Evolutionary conservation across 495 filamentous ascomycete species (phyloP), one percentile per base, ranked within the genome.

Genomic region (Bombardia bombarda): DNA sequence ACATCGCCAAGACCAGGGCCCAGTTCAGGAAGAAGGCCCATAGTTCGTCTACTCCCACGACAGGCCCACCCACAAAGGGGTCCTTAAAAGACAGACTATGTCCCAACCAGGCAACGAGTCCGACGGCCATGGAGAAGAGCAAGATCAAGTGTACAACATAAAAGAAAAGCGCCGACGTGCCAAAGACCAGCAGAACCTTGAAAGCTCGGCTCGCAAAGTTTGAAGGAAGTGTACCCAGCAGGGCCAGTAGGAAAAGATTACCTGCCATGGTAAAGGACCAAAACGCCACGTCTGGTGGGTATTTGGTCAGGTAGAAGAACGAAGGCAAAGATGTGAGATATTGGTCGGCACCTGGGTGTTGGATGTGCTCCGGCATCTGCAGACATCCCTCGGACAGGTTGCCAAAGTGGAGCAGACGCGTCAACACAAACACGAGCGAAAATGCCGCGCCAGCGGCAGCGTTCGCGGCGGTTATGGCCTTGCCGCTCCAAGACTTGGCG

Each of bases 241-340:
- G 13, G 3, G 56, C 60, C 8, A 65, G 47, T 12, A 62, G 45
- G 4, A 57, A 14, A 17, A 61, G 42, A 43, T 65, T 65, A 21
- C 21, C 49, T 0, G 48, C 50, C 52, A 61, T 55, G 43, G 57
- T 61, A 13, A 55, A 59, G 12, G 61, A 36, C 48, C 51, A 58
- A 28, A 58, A 65, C 4, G 59, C 57, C 0, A 65, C 51, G 43
- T 62, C 60, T 6, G 62, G 60, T 3, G 62, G 62, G 40, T 63
- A 65, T 43, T 63, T 63, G 47, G 52, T 45, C 31, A 65, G 31
- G 41, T 65, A 63, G 46, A 65, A 60, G 42, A 65, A 65, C 13
- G 59, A 51, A 2, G 25, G 18, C 16, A 36, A 31, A 5, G 59
- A 62, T 3, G 45, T 47, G 18, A 65, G 52, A 38, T 61, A 65